phyloP scores from a whole-genome alignment of 2,329 filamentous ascomycete genomes.

The Aureobasidium sp. region DNA sequence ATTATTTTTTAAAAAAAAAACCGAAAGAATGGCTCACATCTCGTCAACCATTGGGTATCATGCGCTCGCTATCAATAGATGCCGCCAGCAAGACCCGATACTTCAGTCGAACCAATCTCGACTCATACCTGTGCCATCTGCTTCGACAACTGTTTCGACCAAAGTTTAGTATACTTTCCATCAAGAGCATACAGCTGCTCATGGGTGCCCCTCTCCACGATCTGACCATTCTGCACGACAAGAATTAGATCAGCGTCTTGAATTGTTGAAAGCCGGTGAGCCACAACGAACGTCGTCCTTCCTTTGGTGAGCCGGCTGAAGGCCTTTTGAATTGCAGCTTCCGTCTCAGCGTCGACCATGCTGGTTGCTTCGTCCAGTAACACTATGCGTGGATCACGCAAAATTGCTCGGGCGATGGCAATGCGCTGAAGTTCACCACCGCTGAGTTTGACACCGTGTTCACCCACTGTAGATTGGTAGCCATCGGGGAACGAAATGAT shows the following conservation, averaged over 20 bases:
- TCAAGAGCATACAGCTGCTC: slow-evolving; percentile 53
- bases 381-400: slow-evolving; percentile 59
- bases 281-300: slow-evolving; percentile 71
- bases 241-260: slow-evolving; percentile 72
- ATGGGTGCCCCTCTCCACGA: slow-evolving; percentile 70
- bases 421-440: slow-evolving; percentile 83
- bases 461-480: slow-evolving; percentile 69
- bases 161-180: slow-evolving; percentile 29
- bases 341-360: slow-evolving; percentile 52
- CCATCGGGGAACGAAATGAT: slow-evolving; percentile 56
- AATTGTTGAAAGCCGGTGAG: slow-evolving; percentile 68
- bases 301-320: slow-evolving; percentile 53
- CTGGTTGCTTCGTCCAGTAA: slow-evolving; percentile 73
- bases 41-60: background rate
- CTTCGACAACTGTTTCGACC: slow-evolving; percentile 27
- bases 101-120: background rate
- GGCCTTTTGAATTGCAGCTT: slow-evolving; percentile 50
- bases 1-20: too few relatives aligned
- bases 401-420: slow-evolving; percentile 64
- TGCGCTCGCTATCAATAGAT: background rate
- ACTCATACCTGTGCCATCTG: slow-evolving; percentile 65
- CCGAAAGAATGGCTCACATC: background rate
- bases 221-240: slow-evolving; percentile 63
- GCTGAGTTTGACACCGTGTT: slow-evolving; percentile 69
- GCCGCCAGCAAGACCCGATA: background rate